These are phyloP conservation scores for Leishmania major DNA, from an alignment of 208 protist genomes.

Conservation along the genomic window DNA sequence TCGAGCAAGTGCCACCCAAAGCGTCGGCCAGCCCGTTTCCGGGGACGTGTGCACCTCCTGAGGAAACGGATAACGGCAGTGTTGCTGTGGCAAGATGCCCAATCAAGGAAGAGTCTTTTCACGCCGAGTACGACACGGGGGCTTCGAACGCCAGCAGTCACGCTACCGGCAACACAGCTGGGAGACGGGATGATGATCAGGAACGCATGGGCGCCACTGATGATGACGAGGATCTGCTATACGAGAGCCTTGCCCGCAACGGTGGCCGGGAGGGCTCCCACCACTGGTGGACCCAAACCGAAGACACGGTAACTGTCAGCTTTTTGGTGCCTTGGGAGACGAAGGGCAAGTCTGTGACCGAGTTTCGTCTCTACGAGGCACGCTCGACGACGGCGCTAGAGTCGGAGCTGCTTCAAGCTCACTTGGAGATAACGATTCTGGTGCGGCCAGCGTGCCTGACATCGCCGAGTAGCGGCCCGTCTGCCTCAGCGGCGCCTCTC, in stretches of 20 bases:
- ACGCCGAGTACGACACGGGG: too few relatives aligned
- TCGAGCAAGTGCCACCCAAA: constrained; percentile 32
- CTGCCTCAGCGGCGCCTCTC: not conserved
- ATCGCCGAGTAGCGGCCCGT: not conserved
- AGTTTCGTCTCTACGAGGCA: constrained; percentile 39
- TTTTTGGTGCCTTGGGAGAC: constrained; percentile 66
- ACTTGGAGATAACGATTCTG: constrained; percentile 17
- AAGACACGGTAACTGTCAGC: constrained; percentile 62
- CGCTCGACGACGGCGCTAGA: not conserved
- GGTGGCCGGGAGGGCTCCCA: constrained; percentile 58
- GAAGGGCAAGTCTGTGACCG: constrained; percentile 40
- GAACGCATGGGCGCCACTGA: constrained; percentile 9
- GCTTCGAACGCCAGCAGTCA: not conserved
- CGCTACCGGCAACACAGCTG: too few relatives aligned
- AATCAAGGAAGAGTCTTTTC: not conserved
- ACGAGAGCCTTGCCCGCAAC: constrained; percentile 56
- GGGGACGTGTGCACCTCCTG: too few relatives aligned
- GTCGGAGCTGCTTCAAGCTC: not conserved
- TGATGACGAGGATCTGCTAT: constrained; percentile 71
- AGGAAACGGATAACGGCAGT: too few relatives aligned
- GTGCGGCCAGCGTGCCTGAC: not conserved
- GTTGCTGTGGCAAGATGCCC: not conserved
- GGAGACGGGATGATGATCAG: not conserved
- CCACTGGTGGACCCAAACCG: constrained; percentile 76
- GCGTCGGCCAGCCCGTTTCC: constrained; percentile 60